phyloP scores from a whole-genome alignment of 805 yeast species.

The Diddensiella caesifluorescens region DNA sequence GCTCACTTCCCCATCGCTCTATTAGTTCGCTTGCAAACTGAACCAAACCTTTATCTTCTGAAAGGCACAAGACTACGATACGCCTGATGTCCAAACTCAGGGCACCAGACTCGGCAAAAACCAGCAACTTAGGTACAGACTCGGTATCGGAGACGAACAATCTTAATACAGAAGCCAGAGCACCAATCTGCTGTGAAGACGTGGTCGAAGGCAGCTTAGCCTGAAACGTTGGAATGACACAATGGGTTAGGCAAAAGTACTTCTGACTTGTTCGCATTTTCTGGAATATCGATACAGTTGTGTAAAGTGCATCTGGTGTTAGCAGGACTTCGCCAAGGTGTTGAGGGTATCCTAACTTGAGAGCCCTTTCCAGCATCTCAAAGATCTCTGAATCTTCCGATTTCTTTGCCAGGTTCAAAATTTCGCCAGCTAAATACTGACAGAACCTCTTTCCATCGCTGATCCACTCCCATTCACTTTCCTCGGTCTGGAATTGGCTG shows the following conservation, averaged over 20 bases:
- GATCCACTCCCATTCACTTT: conserved; percentile 16
- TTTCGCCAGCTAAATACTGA: conserved; percentile 23
- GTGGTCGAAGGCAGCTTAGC: too few relatives aligned
- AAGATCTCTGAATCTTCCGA: too few relatives aligned
- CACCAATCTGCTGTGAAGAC: conserved; percentile 5
- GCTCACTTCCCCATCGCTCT: conserved; percentile 36
- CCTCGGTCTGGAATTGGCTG: not conserved
- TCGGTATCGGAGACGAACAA: conserved; percentile 7
- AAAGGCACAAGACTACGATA: conserved; percentile 18
- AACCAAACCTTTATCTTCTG: not conserved
- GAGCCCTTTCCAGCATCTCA: conserved; percentile 19
- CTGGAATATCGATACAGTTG: not conserved
- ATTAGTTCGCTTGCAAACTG: conserved; percentile 17
- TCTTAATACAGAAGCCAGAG: conserved; percentile 18
- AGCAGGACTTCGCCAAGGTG: conserved; percentile 14
- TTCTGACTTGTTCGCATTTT: conserved; percentile 17
- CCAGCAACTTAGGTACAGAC: conserved; percentile 9
- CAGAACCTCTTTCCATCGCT: conserved; percentile 18
- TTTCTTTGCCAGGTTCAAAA: too few relatives aligned
- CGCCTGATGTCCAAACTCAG: conserved; percentile 14
- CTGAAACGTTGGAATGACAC: conserved; percentile 13
- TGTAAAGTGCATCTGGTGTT: conserved; percentile 2
- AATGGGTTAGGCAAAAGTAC: conserved; percentile 6
- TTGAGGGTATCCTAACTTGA: conserved; percentile 25
- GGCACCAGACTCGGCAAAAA: conserved; percentile 3